Conservation (phyloP, 1,139 yeast genomes). For the Nematodospora anomalae region DNA sequence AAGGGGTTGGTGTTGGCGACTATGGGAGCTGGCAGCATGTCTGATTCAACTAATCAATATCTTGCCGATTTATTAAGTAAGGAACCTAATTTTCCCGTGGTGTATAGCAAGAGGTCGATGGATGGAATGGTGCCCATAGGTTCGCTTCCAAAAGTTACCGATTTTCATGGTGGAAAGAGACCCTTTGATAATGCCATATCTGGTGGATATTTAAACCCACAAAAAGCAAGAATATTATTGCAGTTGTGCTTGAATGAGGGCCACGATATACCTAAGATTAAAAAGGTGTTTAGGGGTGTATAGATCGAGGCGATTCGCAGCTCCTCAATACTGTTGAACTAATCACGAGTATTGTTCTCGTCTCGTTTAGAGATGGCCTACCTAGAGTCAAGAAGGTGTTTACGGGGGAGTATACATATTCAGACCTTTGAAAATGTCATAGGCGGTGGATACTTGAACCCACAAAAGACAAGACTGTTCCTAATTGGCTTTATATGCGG, state of each 20-base stretch:
- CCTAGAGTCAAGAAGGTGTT: no score
- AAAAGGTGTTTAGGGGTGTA: conserved; percentile 47
- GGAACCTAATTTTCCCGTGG: conserved; percentile 48
- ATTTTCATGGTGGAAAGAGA: conserved; percentile 24
- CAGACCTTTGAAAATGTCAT: no score
- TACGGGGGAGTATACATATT: no score
- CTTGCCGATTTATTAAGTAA: conserved; percentile 27
- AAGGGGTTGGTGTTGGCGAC: conserved; percentile 65
- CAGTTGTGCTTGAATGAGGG: conserved; percentile 56
- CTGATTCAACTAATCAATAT: conserved; percentile 48
- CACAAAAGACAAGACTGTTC: no score
- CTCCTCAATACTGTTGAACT: no score
- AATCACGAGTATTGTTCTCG: no score
- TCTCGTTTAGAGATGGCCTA: no score
- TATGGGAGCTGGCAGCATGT: conserved; percentile 70
- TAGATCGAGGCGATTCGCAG: no score
- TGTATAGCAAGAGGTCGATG: conserved; percentile 66
- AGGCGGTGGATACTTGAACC: no score
- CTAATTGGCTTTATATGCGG: no score
- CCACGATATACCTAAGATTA: conserved; percentile 41
- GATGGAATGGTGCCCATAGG: conserved; percentile 43
- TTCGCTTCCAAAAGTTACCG: conserved; percentile 37
- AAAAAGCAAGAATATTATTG: conserved; percentile 59
- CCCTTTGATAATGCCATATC: conserved; percentile 40
- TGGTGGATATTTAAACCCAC: conserved; percentile 69